A percentile compares a stretch with the other conserved stretches of the same genome.
Evolutionary conservation across 371 early-diverging fungal species (phyloP).

Genomic region (Mortierella sp.): DNA sequence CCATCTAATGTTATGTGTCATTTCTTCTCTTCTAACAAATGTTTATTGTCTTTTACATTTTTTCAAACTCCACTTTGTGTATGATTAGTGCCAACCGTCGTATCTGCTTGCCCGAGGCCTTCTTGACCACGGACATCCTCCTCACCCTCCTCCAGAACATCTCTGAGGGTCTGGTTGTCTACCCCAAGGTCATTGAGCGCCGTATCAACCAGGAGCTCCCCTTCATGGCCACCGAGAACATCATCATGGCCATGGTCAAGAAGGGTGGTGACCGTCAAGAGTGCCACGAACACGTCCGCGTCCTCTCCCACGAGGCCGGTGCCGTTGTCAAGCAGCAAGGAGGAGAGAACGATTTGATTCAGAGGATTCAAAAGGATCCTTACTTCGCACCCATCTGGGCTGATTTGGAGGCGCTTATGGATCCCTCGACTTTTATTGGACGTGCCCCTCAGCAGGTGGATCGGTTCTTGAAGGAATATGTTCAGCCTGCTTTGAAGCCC

Average conservation of each 20-base stretch:
- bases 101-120: constrained; percentile 97
- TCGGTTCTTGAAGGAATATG: constrained; percentile 86
- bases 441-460: constrained; percentile 97
- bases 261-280: constrained; percentile 97
- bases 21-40: neutral
- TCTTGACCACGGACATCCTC: constrained; percentile 97
- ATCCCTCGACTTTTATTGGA: constrained; percentile 95
- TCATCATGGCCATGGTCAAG: constrained; percentile 99
- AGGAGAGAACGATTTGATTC: constrained; percentile 95
- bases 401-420: constrained; percentile 85
- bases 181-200: constrained; percentile 94
- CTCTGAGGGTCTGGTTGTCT: constrained; percentile 96
- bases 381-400: constrained; percentile 93
- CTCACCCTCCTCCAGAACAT: constrained; percentile 96
- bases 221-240: constrained; percentile 99
- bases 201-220: constrained; percentile 96
- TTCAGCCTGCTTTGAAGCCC: constrained; percentile 88
- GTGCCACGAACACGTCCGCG: constrained; percentile 97
- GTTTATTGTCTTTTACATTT: neutral
- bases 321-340: constrained; percentile 94
- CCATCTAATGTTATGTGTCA: neutral
- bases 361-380: constrained; percentile 83
- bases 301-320: constrained; percentile 95
- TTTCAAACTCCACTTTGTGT: neutral
- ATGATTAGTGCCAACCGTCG: constrained; percentile 92